Percentiles rank a stretch among this genome's conserved stretches.
Conservation (phyloP, 345 rosid genomes). For the Litchi chinensis region DNA sequence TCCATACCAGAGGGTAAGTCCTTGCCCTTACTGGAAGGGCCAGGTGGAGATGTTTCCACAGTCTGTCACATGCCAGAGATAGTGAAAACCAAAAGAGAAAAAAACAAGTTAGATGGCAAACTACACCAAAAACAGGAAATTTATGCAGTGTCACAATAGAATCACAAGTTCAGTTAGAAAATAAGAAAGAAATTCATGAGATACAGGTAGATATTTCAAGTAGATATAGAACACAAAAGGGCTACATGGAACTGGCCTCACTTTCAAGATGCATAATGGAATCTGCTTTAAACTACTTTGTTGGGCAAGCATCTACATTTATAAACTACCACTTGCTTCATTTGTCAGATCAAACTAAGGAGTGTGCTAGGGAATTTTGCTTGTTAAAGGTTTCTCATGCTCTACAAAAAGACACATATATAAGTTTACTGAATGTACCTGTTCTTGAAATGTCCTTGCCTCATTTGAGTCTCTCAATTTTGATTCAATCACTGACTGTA, state of each 20-base stretch:
- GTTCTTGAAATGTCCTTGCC: conserved; percentile 75
- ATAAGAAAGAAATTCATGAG: background rate
- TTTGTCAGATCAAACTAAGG: conserved; percentile 1
- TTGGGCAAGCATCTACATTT: background rate
- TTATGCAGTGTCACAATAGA: background rate
- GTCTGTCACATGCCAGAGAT: conserved; percentile 44
- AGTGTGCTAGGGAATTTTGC: background rate
- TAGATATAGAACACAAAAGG: background rate
- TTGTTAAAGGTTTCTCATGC: background rate
- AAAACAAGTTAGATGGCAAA: background rate
- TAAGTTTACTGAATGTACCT: conserved; percentile 44
- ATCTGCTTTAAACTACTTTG: background rate
- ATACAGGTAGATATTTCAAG: background rate
- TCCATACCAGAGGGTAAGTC: conserved; percentile 49
- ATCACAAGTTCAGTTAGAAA: background rate
- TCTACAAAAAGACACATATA: background rate
- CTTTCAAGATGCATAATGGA: background rate
- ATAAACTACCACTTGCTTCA: background rate
- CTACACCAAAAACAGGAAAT: background rate
- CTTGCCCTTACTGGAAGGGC: conserved; percentile 36
- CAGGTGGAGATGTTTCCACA: conserved; percentile 55
- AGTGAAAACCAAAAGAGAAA: conserved; percentile 10
- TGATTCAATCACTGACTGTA: conserved; percentile 74
- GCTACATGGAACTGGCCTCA: background rate
- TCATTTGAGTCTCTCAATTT: conserved; percentile 77